phyloP scores from a whole-genome alignment of 768 basidiomycete genomes.

The Roridomyces roridus region DNA sequence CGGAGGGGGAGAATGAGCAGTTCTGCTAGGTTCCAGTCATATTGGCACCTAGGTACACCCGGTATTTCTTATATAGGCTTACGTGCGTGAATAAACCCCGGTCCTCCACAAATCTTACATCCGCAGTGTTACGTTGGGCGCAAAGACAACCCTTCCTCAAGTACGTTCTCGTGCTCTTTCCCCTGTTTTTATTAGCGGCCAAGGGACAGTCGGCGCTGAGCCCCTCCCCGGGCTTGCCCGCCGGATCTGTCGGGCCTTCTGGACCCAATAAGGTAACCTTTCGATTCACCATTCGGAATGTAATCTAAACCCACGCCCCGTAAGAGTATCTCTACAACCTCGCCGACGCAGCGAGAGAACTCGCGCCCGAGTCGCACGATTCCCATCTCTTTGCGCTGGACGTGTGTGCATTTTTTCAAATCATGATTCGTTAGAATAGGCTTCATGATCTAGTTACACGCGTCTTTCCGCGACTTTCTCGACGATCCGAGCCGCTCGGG shows the following conservation, averaged over 20 bases:
- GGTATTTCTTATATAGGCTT: slow-evolving; percentile 53
- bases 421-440: background rate
- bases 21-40: too few relatives aligned
- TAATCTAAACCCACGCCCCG: background rate
- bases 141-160: slow-evolving; percentile 87
- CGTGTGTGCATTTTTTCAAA: slow-evolving; percentile 43
- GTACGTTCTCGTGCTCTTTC: slow-evolving; percentile 46
- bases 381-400: slow-evolving; percentile 81
- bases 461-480: too few relatives aligned
- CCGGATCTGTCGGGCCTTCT: slow-evolving; percentile 83
- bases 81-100: slow-evolving; percentile 42
- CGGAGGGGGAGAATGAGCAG: too few relatives aligned
- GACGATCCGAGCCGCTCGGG: too few relatives aligned
- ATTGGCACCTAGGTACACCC: too few relatives aligned
- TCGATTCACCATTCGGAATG: background rate
- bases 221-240: slow-evolving; percentile 71
- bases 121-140: slow-evolving; percentile 85
- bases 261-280: slow-evolving; percentile 81
- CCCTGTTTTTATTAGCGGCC: background rate
- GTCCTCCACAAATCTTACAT: background rate
- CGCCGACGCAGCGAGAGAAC: slow-evolving; percentile 69
- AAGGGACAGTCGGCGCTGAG: slow-evolving; percentile 87
- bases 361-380: slow-evolving; percentile 78
- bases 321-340: slow-evolving; percentile 91
- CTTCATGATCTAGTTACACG: background rate